Conservation (phyloP, 768 basidiomycete species). For the Lanmaoa rubissima region DNA sequence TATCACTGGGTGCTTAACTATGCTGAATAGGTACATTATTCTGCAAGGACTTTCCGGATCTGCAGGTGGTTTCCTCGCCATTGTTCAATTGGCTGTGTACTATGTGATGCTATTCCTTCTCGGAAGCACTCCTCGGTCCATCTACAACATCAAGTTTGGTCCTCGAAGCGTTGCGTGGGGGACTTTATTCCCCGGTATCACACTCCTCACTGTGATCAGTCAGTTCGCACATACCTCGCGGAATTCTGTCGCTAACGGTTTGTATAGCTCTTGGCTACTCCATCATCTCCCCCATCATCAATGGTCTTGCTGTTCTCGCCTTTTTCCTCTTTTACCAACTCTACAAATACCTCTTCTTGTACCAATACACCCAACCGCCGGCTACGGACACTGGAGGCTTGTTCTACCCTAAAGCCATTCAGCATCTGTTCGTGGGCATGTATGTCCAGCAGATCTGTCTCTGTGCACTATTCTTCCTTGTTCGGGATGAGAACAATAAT, state of each 20-base stretch:
- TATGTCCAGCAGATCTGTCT: constrained; percentile 90
- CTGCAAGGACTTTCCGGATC: constrained; percentile 79
- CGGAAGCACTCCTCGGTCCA: constrained; percentile 83
- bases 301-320: constrained; percentile 77
- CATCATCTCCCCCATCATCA: constrained; percentile 91
- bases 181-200: constrained; percentile 64
- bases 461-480: constrained; percentile 88
- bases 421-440: constrained; percentile 90
- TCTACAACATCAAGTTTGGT: constrained; percentile 81
- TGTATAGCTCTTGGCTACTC: constrained; percentile 69
- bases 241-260: background rate
- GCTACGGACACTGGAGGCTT: constrained; percentile 83
- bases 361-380: constrained; percentile 68
- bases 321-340: constrained; percentile 84
- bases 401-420: constrained; percentile 94
- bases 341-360: constrained; percentile 87
- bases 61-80: constrained; percentile 77
- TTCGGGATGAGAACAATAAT: constrained; percentile 49
- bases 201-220: constrained; percentile 84
- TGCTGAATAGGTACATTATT: constrained; percentile 59
- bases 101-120: constrained; percentile 88
- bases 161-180: constrained; percentile 73
- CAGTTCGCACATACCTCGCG: constrained; percentile 25
- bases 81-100: constrained; percentile 74
- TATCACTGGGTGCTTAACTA: background rate